Evolutionary conservation across 2,329 filamentous ascomycete species (phyloP).

Genomic region (Colletotrichum musicola): DNA sequence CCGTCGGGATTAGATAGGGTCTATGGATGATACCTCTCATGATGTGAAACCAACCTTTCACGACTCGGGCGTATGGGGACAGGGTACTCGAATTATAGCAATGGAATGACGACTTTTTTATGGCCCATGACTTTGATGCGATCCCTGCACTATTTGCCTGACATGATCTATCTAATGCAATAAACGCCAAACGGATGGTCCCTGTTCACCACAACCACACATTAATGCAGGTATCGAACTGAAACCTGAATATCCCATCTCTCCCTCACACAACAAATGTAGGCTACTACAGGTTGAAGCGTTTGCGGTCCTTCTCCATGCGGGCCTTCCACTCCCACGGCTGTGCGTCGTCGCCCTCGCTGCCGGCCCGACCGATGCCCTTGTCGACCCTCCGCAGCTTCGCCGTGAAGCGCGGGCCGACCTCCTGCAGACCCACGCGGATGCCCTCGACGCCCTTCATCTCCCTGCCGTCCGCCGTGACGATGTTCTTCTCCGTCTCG

Average conservation of each 20-base stretch:
- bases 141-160: constrained; percentile 8
- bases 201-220: constrained; percentile 20
- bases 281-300: constrained; percentile 85
- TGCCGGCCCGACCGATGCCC: constrained; percentile 79
- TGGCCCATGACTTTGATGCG: neutral
- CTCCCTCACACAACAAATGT: neutral
- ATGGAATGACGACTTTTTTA: constrained; percentile 1
- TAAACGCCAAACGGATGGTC: constrained; percentile 29
- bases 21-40: constrained; percentile 35
- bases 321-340: constrained; percentile 98
- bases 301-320: constrained; percentile 94
- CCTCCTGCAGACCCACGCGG: constrained; percentile 87
- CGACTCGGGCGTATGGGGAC: constrained; percentile 29
- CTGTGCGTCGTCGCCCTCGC: constrained; percentile 78
- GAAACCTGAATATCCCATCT: neutral
- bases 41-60: constrained; percentile 25
- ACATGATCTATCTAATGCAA: constrained; percentile 1
- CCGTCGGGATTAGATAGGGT: constrained; percentile 24
- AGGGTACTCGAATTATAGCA: neutral
- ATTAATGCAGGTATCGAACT: constrained; percentile 1
- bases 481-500: constrained; percentile 86
- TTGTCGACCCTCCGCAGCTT: constrained; percentile 93
- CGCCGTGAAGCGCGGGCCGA: constrained; percentile 75
- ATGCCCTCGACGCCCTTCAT: constrained; percentile 89
- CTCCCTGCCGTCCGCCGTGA: constrained; percentile 83